Percentiles rank a stretch among this genome's conserved stretches.
These are phyloP conservation scores for Angomonas ambiguus DNA, from an alignment of 208 protist genomes.

Conservation along the genomic window DNA sequence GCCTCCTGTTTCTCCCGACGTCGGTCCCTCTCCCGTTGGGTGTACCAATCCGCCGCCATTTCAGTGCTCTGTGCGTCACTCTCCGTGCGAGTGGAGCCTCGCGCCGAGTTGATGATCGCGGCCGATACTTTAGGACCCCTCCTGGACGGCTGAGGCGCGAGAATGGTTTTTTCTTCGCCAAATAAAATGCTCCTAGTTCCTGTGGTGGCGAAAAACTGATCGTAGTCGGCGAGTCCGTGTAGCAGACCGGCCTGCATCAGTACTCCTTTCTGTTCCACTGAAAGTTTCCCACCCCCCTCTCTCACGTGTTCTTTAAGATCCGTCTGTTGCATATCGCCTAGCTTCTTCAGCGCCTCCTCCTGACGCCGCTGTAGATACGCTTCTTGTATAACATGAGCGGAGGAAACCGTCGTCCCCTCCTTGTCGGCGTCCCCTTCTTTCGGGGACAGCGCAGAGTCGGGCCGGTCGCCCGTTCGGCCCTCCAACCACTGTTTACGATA, in stretches of 20 bases:
- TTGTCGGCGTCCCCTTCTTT: slow-evolving; percentile 10
- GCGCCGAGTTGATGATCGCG: not conserved
- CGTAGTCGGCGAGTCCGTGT: slow-evolving; percentile 21
- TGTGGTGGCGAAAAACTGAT: slow-evolving; percentile 27
- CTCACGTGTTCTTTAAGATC: slow-evolving; percentile 7
- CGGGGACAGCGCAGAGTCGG: not conserved
- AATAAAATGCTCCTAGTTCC: slow-evolving; percentile 16
- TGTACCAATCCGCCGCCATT: slow-evolving; percentile 40
- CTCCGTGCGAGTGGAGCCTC: not conserved
- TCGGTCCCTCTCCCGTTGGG: slow-evolving; percentile 27
- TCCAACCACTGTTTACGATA: slow-evolving; percentile 14
- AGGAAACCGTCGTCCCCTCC: not conserved
- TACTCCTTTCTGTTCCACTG: slow-evolving; percentile 13
- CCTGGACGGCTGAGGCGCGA: slow-evolving; percentile 12
- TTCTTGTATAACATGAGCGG: slow-evolving; percentile 36
- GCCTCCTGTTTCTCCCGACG: slow-evolving; percentile 35
- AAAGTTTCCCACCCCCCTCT: not conserved
- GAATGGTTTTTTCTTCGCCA: slow-evolving; percentile 23
- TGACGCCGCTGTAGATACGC: slow-evolving; percentile 39
- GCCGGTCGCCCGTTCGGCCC: not conserved
- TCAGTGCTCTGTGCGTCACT: slow-evolving; percentile 4
- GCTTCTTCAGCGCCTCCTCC: slow-evolving; percentile 29
- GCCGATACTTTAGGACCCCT: slow-evolving; percentile 9
- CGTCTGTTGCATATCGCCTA: slow-evolving; percentile 19
- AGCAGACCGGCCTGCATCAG: slow-evolving; percentile 20